phyloP scores from a whole-genome alignment of 2,329 filamentous ascomycete species.

The Beauveria pseudobassiana region DNA sequence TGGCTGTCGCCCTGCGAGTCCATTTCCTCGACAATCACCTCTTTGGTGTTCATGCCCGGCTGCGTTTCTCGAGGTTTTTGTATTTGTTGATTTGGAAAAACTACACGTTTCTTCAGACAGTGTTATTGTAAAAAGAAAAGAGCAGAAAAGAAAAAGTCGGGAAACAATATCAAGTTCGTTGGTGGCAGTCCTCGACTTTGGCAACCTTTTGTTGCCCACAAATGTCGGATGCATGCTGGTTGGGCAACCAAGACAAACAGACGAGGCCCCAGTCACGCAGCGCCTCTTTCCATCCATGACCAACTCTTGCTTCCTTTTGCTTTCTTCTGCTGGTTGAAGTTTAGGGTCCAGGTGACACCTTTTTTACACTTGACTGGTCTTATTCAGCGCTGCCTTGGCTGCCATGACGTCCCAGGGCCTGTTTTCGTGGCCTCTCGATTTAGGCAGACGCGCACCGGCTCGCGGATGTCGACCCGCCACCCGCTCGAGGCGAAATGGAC shows the following conservation, averaged over 20 bases:
- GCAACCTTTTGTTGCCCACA: not conserved
- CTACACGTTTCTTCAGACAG: too few species aligned
- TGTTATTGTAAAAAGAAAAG: too few species aligned
- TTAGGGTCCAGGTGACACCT: not conserved
- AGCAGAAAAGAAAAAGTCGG: too few species aligned
- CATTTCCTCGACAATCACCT: not conserved
- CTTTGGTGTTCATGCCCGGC: too few species aligned
- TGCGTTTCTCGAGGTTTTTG: not conserved
- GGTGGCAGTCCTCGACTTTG: not conserved
- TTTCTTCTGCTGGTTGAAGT: not conserved
- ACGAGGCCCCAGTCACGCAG: not conserved
- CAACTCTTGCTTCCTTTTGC: not conserved
- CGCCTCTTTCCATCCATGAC: not conserved
- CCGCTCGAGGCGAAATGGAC: not conserved
- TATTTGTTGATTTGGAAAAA: not conserved
- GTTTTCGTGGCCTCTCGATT: not conserved
- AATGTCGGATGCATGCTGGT: not conserved
- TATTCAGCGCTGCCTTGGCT: not conserved
- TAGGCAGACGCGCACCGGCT: not conserved
- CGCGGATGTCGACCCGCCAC: conserved; percentile 1
- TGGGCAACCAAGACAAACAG: not conserved
- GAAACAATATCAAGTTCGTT: too few species aligned
- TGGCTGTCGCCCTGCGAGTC: conserved; percentile 24
- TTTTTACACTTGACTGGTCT: not conserved
- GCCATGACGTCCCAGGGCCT: not conserved